Evolutionary conservation across 2,329 filamentous ascomycete species (phyloP), one percentile per base, ranked within the genome.

Genomic region (Monilinia fructicola): DNA sequence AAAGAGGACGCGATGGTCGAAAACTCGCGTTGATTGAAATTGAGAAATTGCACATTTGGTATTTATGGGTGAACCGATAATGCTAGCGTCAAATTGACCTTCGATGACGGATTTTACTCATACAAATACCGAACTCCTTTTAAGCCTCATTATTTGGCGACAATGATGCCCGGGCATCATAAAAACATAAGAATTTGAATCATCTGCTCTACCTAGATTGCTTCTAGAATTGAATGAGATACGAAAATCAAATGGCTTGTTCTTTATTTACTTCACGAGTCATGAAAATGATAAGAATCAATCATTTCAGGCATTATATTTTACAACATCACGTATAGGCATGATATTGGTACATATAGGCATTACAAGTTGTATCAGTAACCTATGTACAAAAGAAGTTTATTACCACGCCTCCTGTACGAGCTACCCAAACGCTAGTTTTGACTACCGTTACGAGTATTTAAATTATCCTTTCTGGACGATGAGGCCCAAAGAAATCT

Each of bases 1-100:
- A 53, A 65, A 44, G 59, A 53, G 65, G 70, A 73, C 71, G 72
- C 71, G 71, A 67, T 70, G 46, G 26, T 65, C 60, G 54, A 68
- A 67, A 70, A 67, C 66, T 71, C 69, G 70, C 67, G 70, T 64
- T 71, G 54, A 71, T 69, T 68, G 60, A 67, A 53, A 48, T 63
- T 55, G 35, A 54, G 28, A 50, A 54, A 26, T 50, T 63, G 67
- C 42, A 31, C 23, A 23, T 65, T 50, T 21, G 53, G 54, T 50
- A 46, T 35, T 46, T 38, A 18, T 26, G 23, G 21, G 9, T 42
- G n/a, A 26, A 38, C 42, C 40, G 14, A 67, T 21, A 3, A 16
- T 3, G 54, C 55, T 65, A 55, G 55, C n/a, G 40, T 55, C 14
- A 14, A 28, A 26, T 12, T 52, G 35, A 61, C n/a, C 28, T 42